These are phyloP conservation scores for Dactylorhiza incarnata DNA, from an alignment of 106 monocot genomes.

Conservation along the genomic window DNA sequence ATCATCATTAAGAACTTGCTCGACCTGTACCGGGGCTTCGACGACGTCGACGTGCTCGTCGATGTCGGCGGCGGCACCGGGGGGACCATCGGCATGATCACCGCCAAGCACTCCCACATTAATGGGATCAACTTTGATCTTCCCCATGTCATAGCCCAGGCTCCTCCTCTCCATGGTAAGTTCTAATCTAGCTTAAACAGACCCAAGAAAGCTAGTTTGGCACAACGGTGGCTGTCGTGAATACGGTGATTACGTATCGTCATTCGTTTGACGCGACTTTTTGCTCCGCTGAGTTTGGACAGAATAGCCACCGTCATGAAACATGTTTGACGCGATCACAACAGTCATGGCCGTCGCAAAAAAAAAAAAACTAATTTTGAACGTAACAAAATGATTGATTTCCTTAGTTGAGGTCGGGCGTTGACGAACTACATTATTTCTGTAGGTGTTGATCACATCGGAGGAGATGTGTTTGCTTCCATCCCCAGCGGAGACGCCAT, in stretches of 20 bases:
- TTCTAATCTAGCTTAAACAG: not conserved
- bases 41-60: conserved; percentile 11
- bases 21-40: conserved; percentile 21
- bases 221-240: too few relatives aligned
- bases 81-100: conserved; percentile 9
- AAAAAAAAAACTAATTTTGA: too few relatives aligned
- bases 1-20: conserved; percentile 34
- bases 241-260: too few relatives aligned
- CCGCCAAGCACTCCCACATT: conserved; percentile 12
- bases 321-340: too few relatives aligned
- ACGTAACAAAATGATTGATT: too few relatives aligned
- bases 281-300: too few relatives aligned
- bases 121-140: conserved; percentile 25
- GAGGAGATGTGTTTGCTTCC: conserved; percentile 10
- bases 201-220: too few relatives aligned
- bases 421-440: not conserved
- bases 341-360: too few relatives aligned
- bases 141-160: conserved; percentile 22
- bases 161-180: conserved; percentile 4
- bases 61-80: conserved; percentile 21
- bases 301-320: too few relatives aligned
- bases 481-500: conserved; percentile 15
- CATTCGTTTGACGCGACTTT: too few relatives aligned
- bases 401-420: too few relatives aligned
- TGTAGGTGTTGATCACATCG: conserved; percentile 17